Conservation (phyloP, 257 asterid species). For the Solanum rostratum region DNA sequence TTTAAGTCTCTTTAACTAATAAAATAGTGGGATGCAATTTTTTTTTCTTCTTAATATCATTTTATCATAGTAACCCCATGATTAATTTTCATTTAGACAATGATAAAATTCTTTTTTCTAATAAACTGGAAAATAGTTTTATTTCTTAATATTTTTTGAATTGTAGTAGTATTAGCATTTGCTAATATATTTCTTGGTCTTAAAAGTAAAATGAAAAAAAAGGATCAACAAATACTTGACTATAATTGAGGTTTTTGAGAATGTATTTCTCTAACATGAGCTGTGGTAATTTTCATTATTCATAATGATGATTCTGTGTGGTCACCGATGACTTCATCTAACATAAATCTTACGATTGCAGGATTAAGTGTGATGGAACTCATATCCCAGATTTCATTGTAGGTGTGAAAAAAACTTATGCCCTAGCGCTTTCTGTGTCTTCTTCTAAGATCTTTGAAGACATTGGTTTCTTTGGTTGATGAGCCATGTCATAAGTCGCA, state of each 20-base stretch:
- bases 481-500: constrained; percentile 50
- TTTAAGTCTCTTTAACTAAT: not conserved
- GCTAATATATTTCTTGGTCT: not conserved
- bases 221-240: not conserved
- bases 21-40: not conserved
- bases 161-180: not conserved
- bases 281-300: not conserved
- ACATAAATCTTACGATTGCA: not conserved
- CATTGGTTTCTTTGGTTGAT: constrained; percentile 19
- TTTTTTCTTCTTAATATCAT: not conserved
- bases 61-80: not conserved
- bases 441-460: constrained; percentile 3
- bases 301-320: not conserved
- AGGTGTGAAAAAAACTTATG: not conserved
- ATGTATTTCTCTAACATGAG: not conserved
- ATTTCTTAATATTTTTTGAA: not conserved
- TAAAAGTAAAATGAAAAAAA: not conserved
- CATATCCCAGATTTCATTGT: not conserved
- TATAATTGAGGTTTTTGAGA: not conserved
- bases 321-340: not conserved
- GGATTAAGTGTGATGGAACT: not conserved
- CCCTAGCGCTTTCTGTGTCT: not conserved
- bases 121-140: not conserved
- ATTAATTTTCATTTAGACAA: not conserved
- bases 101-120: not conserved